A percentile compares a stretch with the other conserved stretches of the same genome.
Evolutionary conservation across 2,329 filamentous ascomycete species (phyloP).

Genomic region (Trichoderma sp.): DNA sequence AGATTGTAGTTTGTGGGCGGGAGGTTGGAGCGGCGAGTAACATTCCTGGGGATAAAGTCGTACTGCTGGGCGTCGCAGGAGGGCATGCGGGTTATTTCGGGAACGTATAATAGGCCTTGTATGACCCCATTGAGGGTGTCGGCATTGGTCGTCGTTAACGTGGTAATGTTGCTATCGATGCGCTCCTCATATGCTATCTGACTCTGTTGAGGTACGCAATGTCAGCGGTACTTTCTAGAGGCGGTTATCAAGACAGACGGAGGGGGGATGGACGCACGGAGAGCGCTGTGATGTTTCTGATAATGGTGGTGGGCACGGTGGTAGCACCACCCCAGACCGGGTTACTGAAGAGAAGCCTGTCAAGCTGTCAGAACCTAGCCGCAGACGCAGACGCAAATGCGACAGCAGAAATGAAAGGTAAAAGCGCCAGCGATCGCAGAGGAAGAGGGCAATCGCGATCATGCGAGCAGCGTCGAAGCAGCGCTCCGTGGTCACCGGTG

Average conservation of each 20-base stretch:
- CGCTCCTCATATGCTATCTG: constrained; percentile 56
- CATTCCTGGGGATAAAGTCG: constrained; percentile 71
- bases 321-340: constrained; percentile 55
- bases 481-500: not conserved
- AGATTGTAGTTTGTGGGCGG: constrained; percentile 69
- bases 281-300: constrained; percentile 58
- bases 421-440: not conserved
- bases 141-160: constrained; percentile 69
- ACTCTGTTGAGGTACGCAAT: constrained; percentile 34
- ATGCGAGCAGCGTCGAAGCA: not conserved
- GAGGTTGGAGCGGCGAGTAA: constrained; percentile 71
- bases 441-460: not conserved
- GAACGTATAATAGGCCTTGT: constrained; percentile 82
- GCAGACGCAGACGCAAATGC: constrained; percentile 9
- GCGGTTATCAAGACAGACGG: not conserved
- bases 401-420: not conserved
- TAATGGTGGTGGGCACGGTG: constrained; percentile 54
- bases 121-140: constrained; percentile 62
- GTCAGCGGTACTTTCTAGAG: constrained; percentile 28
- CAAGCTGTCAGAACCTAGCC: constrained; percentile 16
- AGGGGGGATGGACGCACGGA: constrained; percentile 47
- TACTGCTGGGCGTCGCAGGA: constrained; percentile 65
- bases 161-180: constrained; percentile 65
- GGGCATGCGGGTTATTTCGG: constrained; percentile 61
- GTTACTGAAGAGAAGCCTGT: constrained; percentile 62